A percentile compares a stretch with the other conserved stretches of the same genome.
These are phyloP conservation scores for Beta corolliflora DNA, from an alignment of 179 eudicot species.

Conservation along the genomic window DNA sequence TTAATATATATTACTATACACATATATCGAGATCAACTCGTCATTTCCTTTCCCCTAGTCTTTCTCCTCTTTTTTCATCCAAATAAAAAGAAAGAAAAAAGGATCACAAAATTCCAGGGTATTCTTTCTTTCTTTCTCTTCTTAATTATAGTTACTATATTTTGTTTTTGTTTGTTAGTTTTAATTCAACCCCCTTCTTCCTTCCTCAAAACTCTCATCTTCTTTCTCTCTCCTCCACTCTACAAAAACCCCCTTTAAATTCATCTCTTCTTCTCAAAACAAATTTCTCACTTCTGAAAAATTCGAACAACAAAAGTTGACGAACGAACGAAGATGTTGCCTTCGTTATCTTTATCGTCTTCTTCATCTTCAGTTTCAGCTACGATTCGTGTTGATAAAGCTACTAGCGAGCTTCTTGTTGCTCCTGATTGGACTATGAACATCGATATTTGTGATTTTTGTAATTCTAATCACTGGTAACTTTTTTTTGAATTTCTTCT, in stretches of 20 bases:
- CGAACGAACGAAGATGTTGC: conserved; percentile 39
- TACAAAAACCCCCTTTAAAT: background rate
- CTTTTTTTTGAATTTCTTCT: background rate
- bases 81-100: too few relatives aligned
- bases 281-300: background rate
- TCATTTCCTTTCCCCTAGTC: too few relatives aligned
- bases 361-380: conserved; percentile 62
- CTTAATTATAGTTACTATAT: too few relatives aligned
- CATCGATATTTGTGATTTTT: conserved; percentile 80
- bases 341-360: conserved; percentile 47
- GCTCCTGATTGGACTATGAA: conserved; percentile 97
- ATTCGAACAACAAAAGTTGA: background rate
- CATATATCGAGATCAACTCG: too few relatives aligned
- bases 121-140: too few relatives aligned
- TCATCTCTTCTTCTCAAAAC: background rate
- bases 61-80: too few relatives aligned
- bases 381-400: conserved; percentile 77
- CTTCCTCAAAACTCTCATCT: conserved; percentile 25
- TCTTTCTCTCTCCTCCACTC: conserved; percentile 20
- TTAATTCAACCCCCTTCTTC: background rate
- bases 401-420: conserved; percentile 87
- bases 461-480: conserved; percentile 78
- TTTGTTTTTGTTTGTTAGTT: background rate
- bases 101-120: conserved; percentile 16
- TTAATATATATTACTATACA: too few relatives aligned